These are phyloP conservation scores for Stagonosporopsis cucurbitacearum DNA, from an alignment of 2,329 filamentous ascomycete species.

Conservation along the genomic window DNA sequence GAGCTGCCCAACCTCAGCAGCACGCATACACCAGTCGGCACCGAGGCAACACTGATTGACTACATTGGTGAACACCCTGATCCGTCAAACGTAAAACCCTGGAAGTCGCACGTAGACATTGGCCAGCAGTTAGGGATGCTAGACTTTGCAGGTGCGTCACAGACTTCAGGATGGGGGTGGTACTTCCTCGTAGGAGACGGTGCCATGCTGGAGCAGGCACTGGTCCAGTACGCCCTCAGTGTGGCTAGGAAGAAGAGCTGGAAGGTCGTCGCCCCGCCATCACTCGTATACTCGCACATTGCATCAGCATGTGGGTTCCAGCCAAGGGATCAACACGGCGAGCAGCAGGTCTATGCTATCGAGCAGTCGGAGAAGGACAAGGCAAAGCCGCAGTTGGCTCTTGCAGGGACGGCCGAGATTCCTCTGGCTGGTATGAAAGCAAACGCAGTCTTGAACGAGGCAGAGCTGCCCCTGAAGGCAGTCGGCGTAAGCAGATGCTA, in stretches of 20 bases:
- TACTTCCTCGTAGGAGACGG: conserved; percentile 95
- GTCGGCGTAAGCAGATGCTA: conserved; percentile 93
- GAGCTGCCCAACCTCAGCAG: conserved; percentile 88
- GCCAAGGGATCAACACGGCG: conserved; percentile 85
- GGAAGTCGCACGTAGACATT: conserved; percentile 83
- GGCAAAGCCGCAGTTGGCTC: conserved; percentile 69
- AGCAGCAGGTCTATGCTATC: conserved; percentile 89
- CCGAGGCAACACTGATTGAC: conserved; percentile 68
- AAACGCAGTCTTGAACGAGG: conserved; percentile 68
- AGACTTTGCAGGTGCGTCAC: conserved; percentile 82
- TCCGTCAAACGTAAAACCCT: conserved; percentile 53
- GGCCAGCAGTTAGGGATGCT: conserved; percentile 86
- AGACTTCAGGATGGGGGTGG: conserved; percentile 95
- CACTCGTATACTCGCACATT: conserved; percentile 90
- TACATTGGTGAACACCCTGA: conserved; percentile 78
- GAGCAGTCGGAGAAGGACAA: conserved; percentile 70
- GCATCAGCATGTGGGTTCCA: conserved; percentile 92
- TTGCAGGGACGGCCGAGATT: conserved; percentile 93
- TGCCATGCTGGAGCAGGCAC: conserved; percentile 90
- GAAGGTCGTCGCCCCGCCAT: conserved; percentile 82
- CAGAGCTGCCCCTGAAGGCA: conserved; percentile 75
- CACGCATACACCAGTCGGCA: conserved; percentile 73
- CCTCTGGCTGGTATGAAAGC: conserved; percentile 91
- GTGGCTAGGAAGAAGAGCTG: conserved; percentile 77
- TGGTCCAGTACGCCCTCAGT: conserved; percentile 83